Evolutionary conservation across 257 asterid species (phyloP).

Genomic region (Euphrasia confusa): DNA sequence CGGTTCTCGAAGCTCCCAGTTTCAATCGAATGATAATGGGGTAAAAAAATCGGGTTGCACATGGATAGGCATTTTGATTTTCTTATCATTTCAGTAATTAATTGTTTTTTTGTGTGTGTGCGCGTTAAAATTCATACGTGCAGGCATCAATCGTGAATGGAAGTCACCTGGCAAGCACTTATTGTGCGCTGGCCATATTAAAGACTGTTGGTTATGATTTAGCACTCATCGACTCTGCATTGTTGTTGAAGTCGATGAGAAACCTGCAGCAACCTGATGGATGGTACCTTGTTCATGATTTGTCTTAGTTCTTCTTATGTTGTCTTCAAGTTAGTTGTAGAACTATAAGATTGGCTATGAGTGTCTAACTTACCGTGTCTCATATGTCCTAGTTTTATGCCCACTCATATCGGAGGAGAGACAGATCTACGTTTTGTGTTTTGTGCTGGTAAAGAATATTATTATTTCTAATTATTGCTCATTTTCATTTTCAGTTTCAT

Average conservation of each 20-base stretch:
- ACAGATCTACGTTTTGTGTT: constrained; percentile 88
- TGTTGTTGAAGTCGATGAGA: constrained; percentile 71
- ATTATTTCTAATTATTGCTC: constrained; percentile 15
- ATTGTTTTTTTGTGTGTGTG: background rate
- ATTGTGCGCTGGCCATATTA: constrained; percentile 77
- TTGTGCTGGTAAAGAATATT: constrained; percentile 71
- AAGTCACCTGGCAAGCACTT: constrained; percentile 95
- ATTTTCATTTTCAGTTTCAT: constrained; percentile 20
- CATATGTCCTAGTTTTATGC: constrained; percentile 66
- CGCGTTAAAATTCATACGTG: constrained; percentile 19
- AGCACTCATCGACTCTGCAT: constrained; percentile 48
- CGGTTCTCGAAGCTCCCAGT: constrained; percentile 94
- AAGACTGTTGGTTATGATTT: constrained; percentile 80
- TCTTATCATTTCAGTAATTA: constrained; percentile 13
- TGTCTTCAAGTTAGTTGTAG: constrained; percentile 3
- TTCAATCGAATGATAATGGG: constrained; percentile 42
- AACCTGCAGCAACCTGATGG: constrained; percentile 89
- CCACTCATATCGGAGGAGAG: constrained; percentile 91
- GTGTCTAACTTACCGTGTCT: constrained; percentile 25
- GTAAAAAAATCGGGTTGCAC: constrained; percentile 37
- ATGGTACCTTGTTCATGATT: constrained; percentile 43
- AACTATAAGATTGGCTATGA: background rate
- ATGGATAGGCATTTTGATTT: constrained; percentile 2
- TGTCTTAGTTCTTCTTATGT: constrained; percentile 9
- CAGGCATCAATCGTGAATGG: constrained; percentile 62